Percentiles rank a stretch among this genome's conserved stretches.
phyloP scores from a whole-genome alignment of 305 asterid genomes.

The Ruellia speciosa region DNA sequence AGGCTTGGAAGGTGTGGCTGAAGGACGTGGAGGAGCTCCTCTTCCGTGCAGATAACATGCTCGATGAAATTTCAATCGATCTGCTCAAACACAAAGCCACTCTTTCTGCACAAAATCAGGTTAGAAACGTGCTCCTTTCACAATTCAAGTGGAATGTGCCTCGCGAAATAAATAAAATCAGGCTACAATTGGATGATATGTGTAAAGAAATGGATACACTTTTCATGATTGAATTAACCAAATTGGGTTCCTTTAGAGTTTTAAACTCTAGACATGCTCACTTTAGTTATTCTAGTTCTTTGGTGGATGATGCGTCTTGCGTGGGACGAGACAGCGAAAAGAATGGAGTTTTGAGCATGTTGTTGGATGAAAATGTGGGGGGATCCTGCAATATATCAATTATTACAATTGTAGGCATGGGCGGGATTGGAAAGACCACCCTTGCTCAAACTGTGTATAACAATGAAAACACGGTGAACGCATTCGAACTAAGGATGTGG shows the following conservation, averaged over 20 bases:
- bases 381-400: too few species aligned
- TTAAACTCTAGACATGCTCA: neutral
- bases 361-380: slow-evolving; percentile 5
- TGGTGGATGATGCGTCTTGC: slow-evolving; percentile 21
- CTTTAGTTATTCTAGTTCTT: slow-evolving; percentile 20
- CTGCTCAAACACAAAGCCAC: slow-evolving; percentile 9
- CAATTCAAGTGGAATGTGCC: slow-evolving; percentile 21
- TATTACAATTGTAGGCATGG: too few species aligned
- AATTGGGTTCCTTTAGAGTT: neutral
- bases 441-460: too few species aligned
- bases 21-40: slow-evolving; percentile 24
- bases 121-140: slow-evolving; percentile 19
- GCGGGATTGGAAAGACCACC: too few species aligned
- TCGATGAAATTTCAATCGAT: slow-evolving; percentile 24
- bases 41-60: slow-evolving; percentile 26
- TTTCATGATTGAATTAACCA: slow-evolving; percentile 21
- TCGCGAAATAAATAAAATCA: slow-evolving; percentile 18
- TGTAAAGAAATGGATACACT: slow-evolving; percentile 26
- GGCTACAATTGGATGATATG: slow-evolving; percentile 22
- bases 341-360: slow-evolving; percentile 13
- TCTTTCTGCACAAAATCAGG: slow-evolving; percentile 5
- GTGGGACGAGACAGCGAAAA: slow-evolving; percentile 27
- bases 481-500: slow-evolving; percentile 28
- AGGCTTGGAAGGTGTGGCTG: slow-evolving; percentile 36
- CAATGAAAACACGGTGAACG: neutral